A percentile compares a stretch with the other conserved stretches of the same genome.
Evolutionary conservation across 176 grass and related monocot genomes (phyloP).

Genomic region (Triticum dicoccoides): DNA sequence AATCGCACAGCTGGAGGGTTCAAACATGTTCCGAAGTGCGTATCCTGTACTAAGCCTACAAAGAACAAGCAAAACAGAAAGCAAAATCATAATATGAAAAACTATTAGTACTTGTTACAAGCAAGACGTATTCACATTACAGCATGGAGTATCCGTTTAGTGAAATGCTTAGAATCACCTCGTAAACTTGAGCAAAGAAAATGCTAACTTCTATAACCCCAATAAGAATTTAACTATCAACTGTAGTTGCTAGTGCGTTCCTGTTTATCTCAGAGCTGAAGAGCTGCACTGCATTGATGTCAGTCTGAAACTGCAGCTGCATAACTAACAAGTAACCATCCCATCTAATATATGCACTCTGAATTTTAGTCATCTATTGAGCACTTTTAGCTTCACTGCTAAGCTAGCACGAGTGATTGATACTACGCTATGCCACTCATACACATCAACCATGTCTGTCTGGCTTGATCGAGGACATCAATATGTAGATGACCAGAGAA

Average conservation of each 20-base stretch:
- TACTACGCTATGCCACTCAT: neutral
- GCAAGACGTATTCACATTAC: neutral
- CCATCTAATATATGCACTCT: neutral
- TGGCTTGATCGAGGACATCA: slow-evolving; percentile 8
- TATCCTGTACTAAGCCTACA: slow-evolving; percentile 74
- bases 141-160: neutral
- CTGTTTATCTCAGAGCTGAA: neutral
- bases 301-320: neutral
- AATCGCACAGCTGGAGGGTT: slow-evolving; percentile 70
- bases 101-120: neutral
- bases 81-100: neutral
- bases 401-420: neutral
- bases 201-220: neutral
- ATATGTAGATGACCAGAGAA: neutral
- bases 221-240: neutral
- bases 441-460: neutral
- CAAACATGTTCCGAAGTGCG: slow-evolving; percentile 75
- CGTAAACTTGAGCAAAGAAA: slow-evolving; percentile 2
- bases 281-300: neutral
- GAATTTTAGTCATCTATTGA: neutral
- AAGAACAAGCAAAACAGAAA: neutral
- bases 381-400: neutral
- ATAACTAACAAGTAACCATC: neutral
- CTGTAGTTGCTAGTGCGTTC: neutral
- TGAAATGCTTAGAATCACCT: neutral